Evolutionary conservation across 148 eudicot species (phyloP).

Genomic region (Talinum fruticosum): DNA sequence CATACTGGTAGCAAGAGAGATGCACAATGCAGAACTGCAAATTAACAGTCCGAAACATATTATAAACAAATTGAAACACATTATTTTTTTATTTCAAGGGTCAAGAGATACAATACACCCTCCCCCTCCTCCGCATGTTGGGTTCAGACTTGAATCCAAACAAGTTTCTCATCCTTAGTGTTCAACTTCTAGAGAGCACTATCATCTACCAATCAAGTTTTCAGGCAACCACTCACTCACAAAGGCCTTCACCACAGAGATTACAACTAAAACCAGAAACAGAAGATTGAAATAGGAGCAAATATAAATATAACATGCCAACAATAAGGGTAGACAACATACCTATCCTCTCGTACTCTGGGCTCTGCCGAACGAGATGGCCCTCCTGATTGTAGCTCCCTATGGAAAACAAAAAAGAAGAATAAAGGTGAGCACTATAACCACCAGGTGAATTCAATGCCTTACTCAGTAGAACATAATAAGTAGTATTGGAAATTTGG

Average conservation of each 20-base stretch:
- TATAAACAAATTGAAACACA: not conserved
- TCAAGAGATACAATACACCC: not conserved
- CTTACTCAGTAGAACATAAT: too few relatives aligned
- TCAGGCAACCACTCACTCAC: not conserved
- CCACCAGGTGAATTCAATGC: not conserved
- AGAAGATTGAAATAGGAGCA: not conserved
- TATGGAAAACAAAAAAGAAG: constrained; percentile 26
- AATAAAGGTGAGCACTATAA: not conserved
- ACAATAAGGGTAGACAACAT: not conserved
- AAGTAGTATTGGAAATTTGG: not conserved
- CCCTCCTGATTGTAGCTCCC: constrained; percentile 72
- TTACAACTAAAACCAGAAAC: not conserved
- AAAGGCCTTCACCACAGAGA: not conserved
- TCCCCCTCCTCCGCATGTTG: not conserved
- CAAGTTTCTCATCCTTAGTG: not conserved
- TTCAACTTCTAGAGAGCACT: not conserved
- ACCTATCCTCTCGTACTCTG: constrained; percentile 69
- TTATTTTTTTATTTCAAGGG: too few relatives aligned
- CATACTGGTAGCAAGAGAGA: not conserved
- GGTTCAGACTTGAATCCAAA: not conserved
- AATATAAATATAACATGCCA: not conserved
- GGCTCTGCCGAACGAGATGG: constrained; percentile 88
- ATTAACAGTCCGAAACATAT: not conserved
- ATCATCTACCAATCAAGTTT: not conserved
- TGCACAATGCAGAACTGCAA: not conserved